Conservation (phyloP, 805 yeast species). For the Tanozyma kutaoensis region DNA sequence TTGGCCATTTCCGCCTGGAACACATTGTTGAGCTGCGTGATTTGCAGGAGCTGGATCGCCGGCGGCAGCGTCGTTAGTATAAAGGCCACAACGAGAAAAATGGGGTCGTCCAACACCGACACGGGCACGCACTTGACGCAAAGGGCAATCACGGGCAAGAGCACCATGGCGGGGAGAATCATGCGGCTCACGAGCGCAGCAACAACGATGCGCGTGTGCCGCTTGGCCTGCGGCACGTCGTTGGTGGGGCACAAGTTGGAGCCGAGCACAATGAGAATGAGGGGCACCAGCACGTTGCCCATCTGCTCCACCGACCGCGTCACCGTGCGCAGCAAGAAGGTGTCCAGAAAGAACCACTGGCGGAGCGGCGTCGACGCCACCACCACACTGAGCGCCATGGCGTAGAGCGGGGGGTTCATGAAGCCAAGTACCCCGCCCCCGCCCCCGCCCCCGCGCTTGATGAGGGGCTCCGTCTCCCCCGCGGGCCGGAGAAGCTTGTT, state of each 20-base stretch:
- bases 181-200: constrained; percentile 66
- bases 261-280: constrained; percentile 64
- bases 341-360: constrained; percentile 38
- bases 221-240: constrained; percentile 55
- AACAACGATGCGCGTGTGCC: constrained; percentile 48
- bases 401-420: constrained; percentile 78
- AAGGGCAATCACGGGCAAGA: constrained; percentile 54
- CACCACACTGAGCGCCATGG: constrained; percentile 56
- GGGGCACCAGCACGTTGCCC: constrained; percentile 67
- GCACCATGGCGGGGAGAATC: constrained; percentile 59
- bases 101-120: constrained; percentile 70
- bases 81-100: constrained; percentile 64
- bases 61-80: constrained; percentile 71
- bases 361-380: constrained; percentile 55
- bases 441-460: constrained; percentile 10
- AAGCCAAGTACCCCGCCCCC: no score
- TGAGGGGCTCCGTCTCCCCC: constrained; percentile 1
- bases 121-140: constrained; percentile 51
- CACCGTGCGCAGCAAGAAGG: constrained; percentile 55
- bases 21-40: constrained; percentile 62
- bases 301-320: constrained; percentile 50
- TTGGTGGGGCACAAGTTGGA: constrained; percentile 61
- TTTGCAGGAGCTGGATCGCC: constrained; percentile 72
- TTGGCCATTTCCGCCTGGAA: constrained; percentile 78
- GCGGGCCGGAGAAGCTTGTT: constrained; percentile 46